These are phyloP conservation scores for Camellia oleifera DNA, from an alignment of 179 eudicot genomes.

Conservation along the genomic window DNA sequence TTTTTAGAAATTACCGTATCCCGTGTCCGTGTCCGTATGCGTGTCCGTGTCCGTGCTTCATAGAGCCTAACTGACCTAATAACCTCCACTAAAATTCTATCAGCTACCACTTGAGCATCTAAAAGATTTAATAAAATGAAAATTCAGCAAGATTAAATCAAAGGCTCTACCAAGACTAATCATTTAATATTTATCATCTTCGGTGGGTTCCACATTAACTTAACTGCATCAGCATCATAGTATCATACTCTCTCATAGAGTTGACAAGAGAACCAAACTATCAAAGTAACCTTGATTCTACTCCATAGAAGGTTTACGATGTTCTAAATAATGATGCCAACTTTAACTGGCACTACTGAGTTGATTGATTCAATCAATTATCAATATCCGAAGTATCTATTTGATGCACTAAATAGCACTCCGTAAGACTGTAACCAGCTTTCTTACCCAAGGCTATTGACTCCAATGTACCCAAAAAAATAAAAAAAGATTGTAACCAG, in stretches of 20 bases:
- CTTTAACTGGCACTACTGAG: background rate
- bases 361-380: background rate
- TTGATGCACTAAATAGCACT: background rate
- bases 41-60: too few relatives aligned
- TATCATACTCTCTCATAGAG: background rate
- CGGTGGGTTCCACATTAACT: background rate
- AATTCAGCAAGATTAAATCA: too few relatives aligned
- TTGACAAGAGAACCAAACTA: background rate
- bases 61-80: background rate
- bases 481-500: background rate
- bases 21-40: too few relatives aligned
- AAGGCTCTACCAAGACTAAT: too few relatives aligned
- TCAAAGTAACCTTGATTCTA: background rate
- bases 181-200: background rate
- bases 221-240: background rate
- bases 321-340: background rate
- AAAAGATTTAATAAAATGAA: background rate
- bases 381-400: slow-evolving; percentile 5
- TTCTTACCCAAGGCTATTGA: too few relatives aligned
- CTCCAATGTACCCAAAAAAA: too few relatives aligned
- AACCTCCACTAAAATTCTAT: background rate
- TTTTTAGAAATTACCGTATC: too few relatives aligned
- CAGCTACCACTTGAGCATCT: background rate
- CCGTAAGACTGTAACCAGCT: background rate
- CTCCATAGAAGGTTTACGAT: background rate